These are phyloP conservation scores for Zopfochytrium polystomum DNA, from an alignment of 371 early-diverging fungal genomes.

Conservation along the genomic window DNA sequence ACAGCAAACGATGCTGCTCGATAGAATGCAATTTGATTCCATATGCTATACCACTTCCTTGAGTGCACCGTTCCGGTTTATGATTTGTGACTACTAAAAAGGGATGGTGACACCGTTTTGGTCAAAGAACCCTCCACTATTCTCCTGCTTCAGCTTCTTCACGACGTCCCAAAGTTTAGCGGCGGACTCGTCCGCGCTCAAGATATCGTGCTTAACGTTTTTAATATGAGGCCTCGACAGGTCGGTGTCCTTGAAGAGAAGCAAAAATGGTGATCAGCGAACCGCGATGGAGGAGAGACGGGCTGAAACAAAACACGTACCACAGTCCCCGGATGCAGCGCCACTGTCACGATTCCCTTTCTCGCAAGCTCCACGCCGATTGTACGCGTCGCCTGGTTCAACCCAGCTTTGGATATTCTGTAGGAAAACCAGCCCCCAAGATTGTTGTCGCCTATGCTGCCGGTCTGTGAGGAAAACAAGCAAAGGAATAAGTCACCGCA, in stretches of 20 bases:
- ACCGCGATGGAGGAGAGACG: constrained; percentile 8
- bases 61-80: background rate
- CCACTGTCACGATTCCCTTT: constrained; percentile 8
- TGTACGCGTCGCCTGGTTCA: constrained; percentile 28
- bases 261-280: background rate
- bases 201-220: constrained; percentile 6
- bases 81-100: constrained; percentile 22
- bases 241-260: constrained; percentile 25
- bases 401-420: constrained; percentile 31
- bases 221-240: constrained; percentile 15
- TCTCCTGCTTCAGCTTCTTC: constrained; percentile 5
- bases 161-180: constrained; percentile 22
- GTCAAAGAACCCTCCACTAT: constrained; percentile 32
- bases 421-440: constrained; percentile 37
- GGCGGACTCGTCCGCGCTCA: constrained; percentile 25
- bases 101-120: constrained; percentile 21
- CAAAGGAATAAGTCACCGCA: no score
- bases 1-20: no score
- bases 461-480: no score
- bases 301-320: no score
- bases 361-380: constrained; percentile 25
- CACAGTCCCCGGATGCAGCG: constrained; percentile 36
- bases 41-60: background rate
- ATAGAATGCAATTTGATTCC: background rate
- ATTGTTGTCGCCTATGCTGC: constrained; percentile 24